phyloP scores from a whole-genome alignment of 169 alveolate genomes.

The Plasmodium billcollinsi region DNA sequence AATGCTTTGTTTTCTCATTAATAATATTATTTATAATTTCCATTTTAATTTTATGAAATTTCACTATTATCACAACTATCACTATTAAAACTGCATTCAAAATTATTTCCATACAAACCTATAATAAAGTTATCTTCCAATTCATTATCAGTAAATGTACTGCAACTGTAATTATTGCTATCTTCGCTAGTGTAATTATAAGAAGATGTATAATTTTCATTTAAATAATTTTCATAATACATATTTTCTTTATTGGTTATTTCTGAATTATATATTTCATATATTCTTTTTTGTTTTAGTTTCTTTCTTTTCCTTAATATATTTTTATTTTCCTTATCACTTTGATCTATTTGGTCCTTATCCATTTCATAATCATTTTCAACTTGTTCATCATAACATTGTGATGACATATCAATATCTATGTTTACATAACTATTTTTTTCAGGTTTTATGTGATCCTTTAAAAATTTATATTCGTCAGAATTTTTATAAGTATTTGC shows the following conservation, averaged over 20 bases:
- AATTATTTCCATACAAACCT: conserved; percentile 20
- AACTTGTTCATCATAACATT: conserved; percentile 25
- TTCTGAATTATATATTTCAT: conserved; percentile 70
- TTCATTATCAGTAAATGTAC: conserved; percentile 38
- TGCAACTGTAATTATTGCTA: conserved; percentile 16
- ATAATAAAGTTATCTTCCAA: conserved; percentile 21
- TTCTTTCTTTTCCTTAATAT: conserved; percentile 12
- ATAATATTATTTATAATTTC: not conserved
- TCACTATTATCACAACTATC: conserved; percentile 51
- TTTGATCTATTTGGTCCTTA: not conserved
- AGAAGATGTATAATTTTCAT: conserved; percentile 66
- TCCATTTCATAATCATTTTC: conserved; percentile 17
- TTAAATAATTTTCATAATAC: conserved; percentile 63
- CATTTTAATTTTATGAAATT: not conserved
- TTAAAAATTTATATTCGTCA: conserved; percentile 68
- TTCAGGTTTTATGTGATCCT: conserved; percentile 36
- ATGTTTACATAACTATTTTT: conserved; percentile 28
- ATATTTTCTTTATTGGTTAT: conserved; percentile 39
- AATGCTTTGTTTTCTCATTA: not conserved
- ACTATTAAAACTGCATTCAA: conserved; percentile 14
- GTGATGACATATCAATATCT: conserved; percentile 58
- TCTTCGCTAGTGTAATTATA: conserved; percentile 46
- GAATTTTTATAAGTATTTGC: conserved; percentile 63
- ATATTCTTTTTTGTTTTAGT: conserved; percentile 47
- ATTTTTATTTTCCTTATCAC: conserved; percentile 6